Conservation (phyloP, 2,329 filamentous ascomycete genomes). For the Aspergillus aculeatus region DNA sequence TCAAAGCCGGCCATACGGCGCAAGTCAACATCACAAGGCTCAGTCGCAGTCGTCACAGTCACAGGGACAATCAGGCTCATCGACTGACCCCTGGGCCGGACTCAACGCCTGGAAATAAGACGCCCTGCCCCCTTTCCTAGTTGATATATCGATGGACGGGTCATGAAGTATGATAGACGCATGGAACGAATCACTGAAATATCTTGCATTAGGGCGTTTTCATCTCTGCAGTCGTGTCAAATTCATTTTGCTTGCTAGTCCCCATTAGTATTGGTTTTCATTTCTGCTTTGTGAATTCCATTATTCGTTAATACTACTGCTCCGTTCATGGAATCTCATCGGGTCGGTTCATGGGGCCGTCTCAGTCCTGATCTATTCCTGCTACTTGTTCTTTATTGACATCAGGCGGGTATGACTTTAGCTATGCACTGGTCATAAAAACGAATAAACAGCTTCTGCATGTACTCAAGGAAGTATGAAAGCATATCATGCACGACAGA, state of each 20-base stretch:
- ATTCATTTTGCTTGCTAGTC: background rate
- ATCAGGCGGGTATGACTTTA: too few relatives aligned
- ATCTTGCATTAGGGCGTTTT: slow-evolving; percentile 3
- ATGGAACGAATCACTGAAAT: background rate
- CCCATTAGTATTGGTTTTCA: background rate
- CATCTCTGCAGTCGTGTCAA: background rate
- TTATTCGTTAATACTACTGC: background rate
- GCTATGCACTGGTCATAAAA: too few relatives aligned
- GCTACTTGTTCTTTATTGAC: background rate
- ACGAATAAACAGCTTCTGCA: too few relatives aligned
- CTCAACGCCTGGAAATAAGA: slow-evolving; percentile 66
- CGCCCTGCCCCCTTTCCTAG: background rate
- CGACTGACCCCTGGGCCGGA: slow-evolving; percentile 67
- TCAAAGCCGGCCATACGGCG: slow-evolving; percentile 44
- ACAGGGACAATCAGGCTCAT: slow-evolving; percentile 27
- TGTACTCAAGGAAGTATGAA: too few relatives aligned
- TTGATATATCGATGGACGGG: background rate
- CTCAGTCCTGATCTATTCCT: too few relatives aligned
- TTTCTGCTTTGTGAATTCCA: background rate
- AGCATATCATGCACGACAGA: too few relatives aligned
- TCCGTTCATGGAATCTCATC: background rate
- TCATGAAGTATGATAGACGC: slow-evolving; percentile 25
- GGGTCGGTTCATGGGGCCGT: background rate
- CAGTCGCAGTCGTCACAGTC: slow-evolving; percentile 35
- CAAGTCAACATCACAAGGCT: slow-evolving; percentile 37